Percentiles rank a stretch among this genome's conserved stretches.
Evolutionary conservation across 2,329 filamentous ascomycete species (phyloP).

Genomic region (Xylariomycetidae sp.): DNA sequence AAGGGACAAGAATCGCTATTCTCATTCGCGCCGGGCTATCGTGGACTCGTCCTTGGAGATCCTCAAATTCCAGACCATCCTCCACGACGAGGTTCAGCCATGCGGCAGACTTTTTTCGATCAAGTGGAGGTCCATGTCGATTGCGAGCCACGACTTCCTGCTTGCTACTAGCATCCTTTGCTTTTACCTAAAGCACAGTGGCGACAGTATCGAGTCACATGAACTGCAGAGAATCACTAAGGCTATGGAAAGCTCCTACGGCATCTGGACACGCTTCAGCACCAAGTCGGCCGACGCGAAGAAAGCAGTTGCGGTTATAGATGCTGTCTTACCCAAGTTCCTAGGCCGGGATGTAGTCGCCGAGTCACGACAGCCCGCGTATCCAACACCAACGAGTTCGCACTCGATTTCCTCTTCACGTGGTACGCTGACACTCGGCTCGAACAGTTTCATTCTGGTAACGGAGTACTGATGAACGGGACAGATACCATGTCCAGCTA

Average conservation of each 20-base stretch:
- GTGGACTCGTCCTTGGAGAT: constrained; percentile 18
- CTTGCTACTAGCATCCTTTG: constrained; percentile 6
- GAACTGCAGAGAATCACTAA: constrained; percentile 3
- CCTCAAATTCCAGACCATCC: constrained; percentile 17
- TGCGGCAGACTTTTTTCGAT: constrained; percentile 3
- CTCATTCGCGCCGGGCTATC: constrained; percentile 20
- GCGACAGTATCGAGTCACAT: background rate
- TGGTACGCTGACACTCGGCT: no score
- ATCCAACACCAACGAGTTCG: no score
- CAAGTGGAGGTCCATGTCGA: constrained; percentile 1
- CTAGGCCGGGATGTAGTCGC: no score
- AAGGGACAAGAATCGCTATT: constrained; percentile 12
- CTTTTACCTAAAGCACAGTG: constrained; percentile 4
- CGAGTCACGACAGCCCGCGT: no score
- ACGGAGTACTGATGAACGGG: no score
- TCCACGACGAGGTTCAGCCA: constrained; percentile 17
- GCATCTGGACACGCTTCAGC: constrained; percentile 6
- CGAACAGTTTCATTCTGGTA: no score
- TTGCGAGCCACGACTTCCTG: constrained; percentile 5
- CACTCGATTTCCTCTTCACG: no score
- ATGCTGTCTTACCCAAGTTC: constrained; percentile 1
- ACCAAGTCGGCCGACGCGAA: constrained; percentile 2
- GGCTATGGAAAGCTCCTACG: constrained; percentile 3
- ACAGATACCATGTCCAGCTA: no score
- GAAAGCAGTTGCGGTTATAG: constrained; percentile 7